phyloP scores from a whole-genome alignment of 306 rosid genomes.

The Gastrolobium bilobum region DNA sequence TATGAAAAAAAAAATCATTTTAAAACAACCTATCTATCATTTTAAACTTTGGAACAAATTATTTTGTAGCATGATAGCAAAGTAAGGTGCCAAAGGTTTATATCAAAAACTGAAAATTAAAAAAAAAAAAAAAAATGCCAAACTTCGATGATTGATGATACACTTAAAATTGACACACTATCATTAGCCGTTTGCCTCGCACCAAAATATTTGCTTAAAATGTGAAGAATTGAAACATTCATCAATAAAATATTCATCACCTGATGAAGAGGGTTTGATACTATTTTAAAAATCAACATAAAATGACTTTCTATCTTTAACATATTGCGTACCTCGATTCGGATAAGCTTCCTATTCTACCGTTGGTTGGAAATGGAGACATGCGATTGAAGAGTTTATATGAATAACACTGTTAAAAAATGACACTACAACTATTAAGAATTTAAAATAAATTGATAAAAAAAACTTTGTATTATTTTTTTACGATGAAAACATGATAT shows the following conservation, averaged over 20 bases:
- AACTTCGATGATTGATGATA: constrained; percentile 23
- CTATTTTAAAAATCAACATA: constrained; percentile 17
- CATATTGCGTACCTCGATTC: background rate
- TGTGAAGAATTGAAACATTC: constrained; percentile 18
- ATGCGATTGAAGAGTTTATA: constrained; percentile 16
- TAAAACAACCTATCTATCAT: background rate
- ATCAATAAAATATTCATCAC: constrained; percentile 8
- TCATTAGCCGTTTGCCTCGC: constrained; percentile 26
- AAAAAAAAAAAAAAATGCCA: background rate
- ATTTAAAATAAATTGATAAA: background rate
- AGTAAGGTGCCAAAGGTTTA: background rate
- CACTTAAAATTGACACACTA: constrained; percentile 32
- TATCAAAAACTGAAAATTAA: background rate
- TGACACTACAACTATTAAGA: constrained; percentile 5
- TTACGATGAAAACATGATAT: background rate
- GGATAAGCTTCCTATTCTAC: background rate
- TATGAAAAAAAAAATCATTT: background rate
- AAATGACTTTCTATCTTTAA: constrained; percentile 38
- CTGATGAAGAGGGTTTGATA: constrained; percentile 22
- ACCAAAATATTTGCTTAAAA: constrained; percentile 44
- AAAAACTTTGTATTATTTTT: background rate
- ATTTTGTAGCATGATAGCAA: background rate
- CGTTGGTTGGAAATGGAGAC: constrained; percentile 23
- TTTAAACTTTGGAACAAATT: background rate
- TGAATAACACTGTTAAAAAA: background rate